Base-by-base conservation (phyloP, 257 asterid species). In the Ocimum tenuiflorum region DNA sequence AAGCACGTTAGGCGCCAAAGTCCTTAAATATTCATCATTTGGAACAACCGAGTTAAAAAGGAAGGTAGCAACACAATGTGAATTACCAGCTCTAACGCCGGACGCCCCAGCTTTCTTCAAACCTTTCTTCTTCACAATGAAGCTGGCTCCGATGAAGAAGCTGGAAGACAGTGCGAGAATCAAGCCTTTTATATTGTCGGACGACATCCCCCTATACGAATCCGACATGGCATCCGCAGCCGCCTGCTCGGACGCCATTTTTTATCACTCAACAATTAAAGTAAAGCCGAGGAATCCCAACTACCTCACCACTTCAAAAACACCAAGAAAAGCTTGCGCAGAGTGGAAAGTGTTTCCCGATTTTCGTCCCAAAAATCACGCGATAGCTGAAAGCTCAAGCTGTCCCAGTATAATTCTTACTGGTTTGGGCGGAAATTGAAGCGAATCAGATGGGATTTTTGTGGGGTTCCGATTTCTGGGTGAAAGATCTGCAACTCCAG, bases 51-150 rank as follows among this genome's bases (percentile, higher is more conserved):
- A 67, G 27, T 10, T 8, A 15, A 60, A 54, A n/a, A 42, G 49
- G 38, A 67, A 60, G 59, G 60, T 7, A 15, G 12, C 4, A 46
- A 31, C n/a, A 8, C 9, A 35, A 7, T 12, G 60, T 14, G 53
- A 61, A 22, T 49, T 81, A 86, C 97, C 95, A 60, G 97, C 97
- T 65, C 95, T 77, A 61, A 82, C 70, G n/a, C 95, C 97, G 3
- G 88, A 81, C 33, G 94, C 85, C 53, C 85, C 95, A 39, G 97
- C 95, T 73, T 79, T 89, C 82, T 89, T 88, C 58, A 87, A 79
- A 15, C 97, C 97, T 77, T 83, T 87, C 59, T 87, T 89, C 95
- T 89, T 89, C 64, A 89, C 83, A 65, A 89, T 87, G 67, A 89
- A 89, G 65, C 95, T 89, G 71, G 91, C 82, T 4, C 97, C 95